These are phyloP conservation scores for Balamuthia mandrillaris DNA, from an alignment of 208 protist species.

Conservation along the genomic window DNA sequence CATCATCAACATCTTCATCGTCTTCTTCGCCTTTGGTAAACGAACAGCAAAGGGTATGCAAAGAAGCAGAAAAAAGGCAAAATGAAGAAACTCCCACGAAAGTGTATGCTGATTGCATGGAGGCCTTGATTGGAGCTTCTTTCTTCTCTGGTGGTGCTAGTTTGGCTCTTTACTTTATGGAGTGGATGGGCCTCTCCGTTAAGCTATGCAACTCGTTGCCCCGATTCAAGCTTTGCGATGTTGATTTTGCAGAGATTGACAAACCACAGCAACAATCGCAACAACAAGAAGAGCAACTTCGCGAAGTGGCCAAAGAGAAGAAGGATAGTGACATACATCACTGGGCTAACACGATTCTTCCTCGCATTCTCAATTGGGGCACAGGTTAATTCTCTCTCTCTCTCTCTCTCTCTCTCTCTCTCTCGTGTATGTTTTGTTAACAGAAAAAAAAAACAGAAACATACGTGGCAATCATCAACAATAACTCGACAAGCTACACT, in stretches of 20 bases:
- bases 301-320: too few species aligned
- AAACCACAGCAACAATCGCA: too few species aligned
- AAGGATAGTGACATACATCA: too few species aligned
- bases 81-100: not conserved
- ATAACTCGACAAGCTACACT: not conserved
- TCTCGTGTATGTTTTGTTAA: too few species aligned
- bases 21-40: not conserved
- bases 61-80: not conserved
- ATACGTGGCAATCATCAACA: too few species aligned
- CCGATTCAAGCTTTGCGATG: too few species aligned
- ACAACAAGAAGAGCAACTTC: too few species aligned
- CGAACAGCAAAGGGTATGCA: not conserved
- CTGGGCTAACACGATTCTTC: not conserved
- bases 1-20: not conserved
- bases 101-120: not conserved
- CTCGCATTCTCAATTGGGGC: not conserved
- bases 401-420: too few species aligned
- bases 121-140: not conserved
- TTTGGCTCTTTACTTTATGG: not conserved
- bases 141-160: not conserved
- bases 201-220: too few species aligned
- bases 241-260: too few species aligned
- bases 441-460: too few species aligned
- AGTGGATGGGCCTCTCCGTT: not conserved
- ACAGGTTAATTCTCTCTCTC: too few species aligned